Base-by-base conservation (phyloP, 805 yeast species). In the Lipomyces orientalis region DNA sequence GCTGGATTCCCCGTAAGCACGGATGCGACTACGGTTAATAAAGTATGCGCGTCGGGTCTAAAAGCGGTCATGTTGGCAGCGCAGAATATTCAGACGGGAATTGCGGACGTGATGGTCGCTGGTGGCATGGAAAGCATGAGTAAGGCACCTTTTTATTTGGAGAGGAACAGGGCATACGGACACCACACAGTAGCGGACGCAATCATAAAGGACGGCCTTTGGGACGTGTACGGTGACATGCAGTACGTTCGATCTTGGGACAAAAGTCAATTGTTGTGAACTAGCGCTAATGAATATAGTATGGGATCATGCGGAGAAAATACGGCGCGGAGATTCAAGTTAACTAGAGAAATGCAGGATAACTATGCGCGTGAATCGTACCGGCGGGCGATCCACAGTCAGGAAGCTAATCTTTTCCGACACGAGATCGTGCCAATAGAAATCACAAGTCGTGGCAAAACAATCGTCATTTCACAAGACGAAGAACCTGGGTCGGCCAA, bases 121-220 rank as follows among this genome's bases (percentile, higher is more conserved):
- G 99, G 98, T 74, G 99, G 99, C 77, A 95, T 97, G 74, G 99
- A 95, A 82, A 90, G 97, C 66, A 94, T 95, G 99, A 84, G 97
- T 68, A 94, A 95, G 78, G 87, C 93, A 46, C 99, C 99, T 64
- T 94, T 93, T 85, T 94, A 94, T 79, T 9, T 67, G 9, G 54
- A 43, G 22, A 35, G 62, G 31, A 37, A 33, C 25, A 83, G 85
- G 59, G 77, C 82, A 65, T 86, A 80, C 67, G 88, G 88, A 68
- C 83, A 85, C 71, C 72, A 81, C 60, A 64, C 79, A 64, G 69
- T 84, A 73, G 88, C 90, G 68, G 95, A 91, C 74, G 77, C 88
- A 54, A 77, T 84, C 33, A 73, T 92, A 72, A 86, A 86, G 77
- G 98, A 93, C 79, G 98, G 97, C 72, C 83, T 93, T 75, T 84